Conservation (phyloP, 495 filamentous ascomycete genomes). For the Podospora tetraspora region DNA sequence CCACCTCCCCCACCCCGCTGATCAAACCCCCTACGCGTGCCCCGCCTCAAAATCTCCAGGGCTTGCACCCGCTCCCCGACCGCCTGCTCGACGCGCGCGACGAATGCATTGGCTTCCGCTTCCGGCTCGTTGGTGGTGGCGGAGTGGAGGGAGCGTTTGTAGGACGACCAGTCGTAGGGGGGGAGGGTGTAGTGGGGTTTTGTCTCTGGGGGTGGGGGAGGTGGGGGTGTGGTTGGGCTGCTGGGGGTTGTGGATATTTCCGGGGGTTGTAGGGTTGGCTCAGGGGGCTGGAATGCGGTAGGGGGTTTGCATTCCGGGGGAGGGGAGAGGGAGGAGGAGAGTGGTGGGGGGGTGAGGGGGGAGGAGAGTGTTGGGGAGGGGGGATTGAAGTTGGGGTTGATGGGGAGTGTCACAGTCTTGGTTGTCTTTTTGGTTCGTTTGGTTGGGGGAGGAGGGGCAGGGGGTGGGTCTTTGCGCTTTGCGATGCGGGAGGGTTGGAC, state of each 20-base stretch:
- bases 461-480: slow-evolving; percentile 18
- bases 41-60: neutral
- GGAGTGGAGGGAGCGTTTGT: neutral
- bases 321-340: neutral
- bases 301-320: neutral
- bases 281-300: neutral
- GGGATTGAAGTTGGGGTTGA: neutral
- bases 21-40: no score
- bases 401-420: neutral
- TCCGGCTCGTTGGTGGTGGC: neutral
- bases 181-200: neutral
- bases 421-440: neutral
- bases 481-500: slow-evolving; percentile 25
- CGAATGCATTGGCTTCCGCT: neutral
- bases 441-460: neutral
- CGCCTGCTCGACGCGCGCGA: neutral
- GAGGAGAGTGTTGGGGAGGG: neutral
- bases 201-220: neutral
- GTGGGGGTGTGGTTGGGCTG: neutral
- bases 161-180: neutral
- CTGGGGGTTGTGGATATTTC: neutral
- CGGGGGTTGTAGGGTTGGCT: neutral
- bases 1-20: neutral
- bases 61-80: neutral
- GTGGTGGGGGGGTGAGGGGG: neutral